phyloP scores from a whole-genome alignment of 2,329 filamentous ascomycete species.

The Ascosphaera pollenicola region DNA sequence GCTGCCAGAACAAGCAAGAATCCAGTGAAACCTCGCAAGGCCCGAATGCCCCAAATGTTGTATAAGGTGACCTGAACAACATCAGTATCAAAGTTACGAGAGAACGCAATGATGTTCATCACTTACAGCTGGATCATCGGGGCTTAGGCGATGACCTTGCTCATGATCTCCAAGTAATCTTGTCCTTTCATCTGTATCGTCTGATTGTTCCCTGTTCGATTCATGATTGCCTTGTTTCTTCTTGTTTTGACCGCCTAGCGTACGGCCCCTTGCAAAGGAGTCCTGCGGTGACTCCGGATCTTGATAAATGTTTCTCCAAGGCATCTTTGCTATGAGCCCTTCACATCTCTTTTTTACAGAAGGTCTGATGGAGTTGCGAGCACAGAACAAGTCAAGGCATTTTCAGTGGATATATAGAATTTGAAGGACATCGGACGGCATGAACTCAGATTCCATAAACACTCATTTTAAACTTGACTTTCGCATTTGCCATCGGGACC shows the following conservation, averaged over 20 bases:
- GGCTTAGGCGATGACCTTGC: constrained; percentile 43
- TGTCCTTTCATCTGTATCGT: constrained; percentile 36
- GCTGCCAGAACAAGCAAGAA: constrained; percentile 55
- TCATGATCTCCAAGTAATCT: constrained; percentile 48
- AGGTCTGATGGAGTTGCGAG: too few relatives aligned
- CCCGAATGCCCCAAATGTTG: constrained; percentile 79
- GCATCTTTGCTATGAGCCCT: not conserved
- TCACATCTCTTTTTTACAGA: too few relatives aligned
- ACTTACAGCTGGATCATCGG: constrained; percentile 59
- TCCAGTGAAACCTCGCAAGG: constrained; percentile 56
- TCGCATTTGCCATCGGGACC: too few relatives aligned
- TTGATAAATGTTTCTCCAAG: not conserved
- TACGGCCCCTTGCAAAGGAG: not conserved
- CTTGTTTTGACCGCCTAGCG: not conserved
- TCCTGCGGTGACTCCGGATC: not conserved
- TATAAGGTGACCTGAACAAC: constrained; percentile 48
- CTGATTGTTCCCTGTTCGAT: not conserved
- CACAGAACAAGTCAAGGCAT: not conserved
- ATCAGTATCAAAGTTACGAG: not conserved
- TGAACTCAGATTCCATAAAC: too few relatives aligned
- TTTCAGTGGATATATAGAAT: too few relatives aligned
- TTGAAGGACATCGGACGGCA: too few relatives aligned
- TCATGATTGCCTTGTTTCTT: not conserved
- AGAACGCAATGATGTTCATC: not conserved
- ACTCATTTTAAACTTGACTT: too few relatives aligned